phyloP scores from a whole-genome alignment of 345 rosid genomes.

The Populus tremula region DNA sequence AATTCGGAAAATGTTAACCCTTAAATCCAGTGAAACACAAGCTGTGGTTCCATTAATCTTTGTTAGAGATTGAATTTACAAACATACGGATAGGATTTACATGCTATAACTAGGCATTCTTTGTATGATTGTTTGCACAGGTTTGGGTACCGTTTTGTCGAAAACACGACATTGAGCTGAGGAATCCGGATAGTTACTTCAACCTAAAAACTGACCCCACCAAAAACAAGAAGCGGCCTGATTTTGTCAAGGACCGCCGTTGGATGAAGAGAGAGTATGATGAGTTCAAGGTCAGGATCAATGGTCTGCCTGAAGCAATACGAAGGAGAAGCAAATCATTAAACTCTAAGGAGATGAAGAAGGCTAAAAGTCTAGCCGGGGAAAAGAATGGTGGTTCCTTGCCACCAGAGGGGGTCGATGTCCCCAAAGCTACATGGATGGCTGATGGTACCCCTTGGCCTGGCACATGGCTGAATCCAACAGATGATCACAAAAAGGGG shows the following conservation, averaged over 20 bases:
- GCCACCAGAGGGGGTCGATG: conserved; percentile 46
- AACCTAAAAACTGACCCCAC: conserved; percentile 67
- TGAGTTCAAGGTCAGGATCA: conserved; percentile 92
- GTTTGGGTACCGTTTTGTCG: conserved; percentile 95
- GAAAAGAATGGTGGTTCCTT: conserved; percentile 58
- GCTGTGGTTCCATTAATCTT: neutral
- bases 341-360: conserved; percentile 56
- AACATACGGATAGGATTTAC: neutral
- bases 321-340: conserved; percentile 59
- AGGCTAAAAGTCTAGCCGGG: conserved; percentile 51
- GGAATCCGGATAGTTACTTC: conserved; percentile 92
- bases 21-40: neutral
- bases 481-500: conserved; percentile 70
- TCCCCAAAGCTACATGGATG: conserved; percentile 87
- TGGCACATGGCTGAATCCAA: conserved; percentile 72
- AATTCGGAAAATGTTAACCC: neutral
- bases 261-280: conserved; percentile 98
- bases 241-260: conserved; percentile 87
- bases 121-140: conserved; percentile 9
- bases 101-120: neutral
- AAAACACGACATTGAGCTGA: conserved; percentile 83
- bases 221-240: conserved; percentile 72
- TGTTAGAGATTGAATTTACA: neutral
- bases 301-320: conserved; percentile 75
- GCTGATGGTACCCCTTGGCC: conserved; percentile 99